Evolutionary conservation across 768 basidiomycete genomes (phyloP), one percentile per base, ranked within the genome.

Genomic region (Paxillus rubicundulus): DNA sequence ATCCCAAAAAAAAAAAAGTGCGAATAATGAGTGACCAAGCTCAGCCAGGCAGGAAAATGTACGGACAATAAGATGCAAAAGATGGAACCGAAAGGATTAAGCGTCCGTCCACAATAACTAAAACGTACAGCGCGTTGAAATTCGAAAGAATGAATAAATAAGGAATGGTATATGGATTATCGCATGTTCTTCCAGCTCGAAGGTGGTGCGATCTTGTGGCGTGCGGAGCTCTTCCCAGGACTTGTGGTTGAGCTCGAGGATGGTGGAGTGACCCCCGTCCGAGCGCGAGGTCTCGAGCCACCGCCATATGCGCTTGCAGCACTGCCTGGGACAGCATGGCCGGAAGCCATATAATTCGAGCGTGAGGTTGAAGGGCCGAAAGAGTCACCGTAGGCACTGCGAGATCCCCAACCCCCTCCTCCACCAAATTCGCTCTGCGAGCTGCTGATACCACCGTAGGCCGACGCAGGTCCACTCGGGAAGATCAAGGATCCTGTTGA

Each of bases 341-440:
- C 45, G 7, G 46, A 12, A 5, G 53, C 43, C 32, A 13, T 17
- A 5, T 52, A 20, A 36, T 40, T 51, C 9, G 58, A 5, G n/a
- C 56, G 64, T 30, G 69, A 57, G 14, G 59, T 39, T 7, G 62
- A 50, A 2, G 79, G 74, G 8, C 81, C 79, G 62, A 84, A 82
- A 8, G 77, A 66, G 54, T 86, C 86, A 12, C 87, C 90, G 60
- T 90, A 90, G 43, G 80, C 82, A 59, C 85, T 90, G 58, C 78
- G 77, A 39, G 86, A 79, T 18, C 71, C 74, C 70, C 80, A 82
- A 9, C 73, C 71, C 5, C 72, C 65, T 18, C 64, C 73, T 36
- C 81, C 81, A 30, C 85, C 86, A 61, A 81, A 84, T 48, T 84
- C 84, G 62, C 86, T 89, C 50, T 81, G 77, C 21, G 82, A 79